phyloP scores from a whole-genome alignment of 164 flowering plant genomes.

The Vitis rotundifolia region DNA sequence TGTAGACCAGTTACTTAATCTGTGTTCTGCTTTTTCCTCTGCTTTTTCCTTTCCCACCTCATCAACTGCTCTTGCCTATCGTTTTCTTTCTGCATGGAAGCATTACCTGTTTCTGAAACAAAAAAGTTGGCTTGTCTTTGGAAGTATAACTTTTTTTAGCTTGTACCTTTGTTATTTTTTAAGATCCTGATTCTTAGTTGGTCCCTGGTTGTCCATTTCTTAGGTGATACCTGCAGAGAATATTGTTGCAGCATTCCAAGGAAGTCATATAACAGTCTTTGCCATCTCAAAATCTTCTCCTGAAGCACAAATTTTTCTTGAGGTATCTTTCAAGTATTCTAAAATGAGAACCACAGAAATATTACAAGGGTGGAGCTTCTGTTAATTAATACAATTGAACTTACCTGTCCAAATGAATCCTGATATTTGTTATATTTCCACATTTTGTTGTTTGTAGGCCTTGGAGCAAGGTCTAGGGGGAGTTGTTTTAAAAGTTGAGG shows the following conservation, averaged over 20 bases:
- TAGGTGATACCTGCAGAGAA: constrained; percentile 95
- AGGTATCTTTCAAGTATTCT: constrained; percentile 40
- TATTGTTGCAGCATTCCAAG: constrained; percentile 87
- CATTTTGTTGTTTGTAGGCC: constrained; percentile 45
- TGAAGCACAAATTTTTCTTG: constrained; percentile 77
- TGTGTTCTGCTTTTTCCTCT: constrained; percentile 2
- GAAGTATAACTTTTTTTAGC: no score
- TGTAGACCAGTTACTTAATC: no score
- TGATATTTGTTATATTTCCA: neutral
- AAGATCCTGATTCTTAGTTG: neutral
- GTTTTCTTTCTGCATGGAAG: no score
- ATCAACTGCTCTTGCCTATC: no score
- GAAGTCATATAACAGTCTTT: constrained; percentile 68
- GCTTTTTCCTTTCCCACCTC: constrained; percentile 61
- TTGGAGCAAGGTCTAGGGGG: constrained; percentile 87
- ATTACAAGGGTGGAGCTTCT: no score
- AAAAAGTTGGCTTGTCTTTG: no score
- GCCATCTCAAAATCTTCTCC: constrained; percentile 61
- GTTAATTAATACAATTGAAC: neutral
- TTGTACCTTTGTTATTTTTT: no score
- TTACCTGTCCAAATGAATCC: neutral
- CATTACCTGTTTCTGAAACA: no score
- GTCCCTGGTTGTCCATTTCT: neutral
- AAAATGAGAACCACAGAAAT: no score
- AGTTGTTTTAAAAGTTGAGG: constrained; percentile 74